Percentiles rank a stretch among this genome's conserved stretches.
Evolutionary conservation across 306 rosid species (phyloP).

Genomic region (Dalbergia cochinchinensis): DNA sequence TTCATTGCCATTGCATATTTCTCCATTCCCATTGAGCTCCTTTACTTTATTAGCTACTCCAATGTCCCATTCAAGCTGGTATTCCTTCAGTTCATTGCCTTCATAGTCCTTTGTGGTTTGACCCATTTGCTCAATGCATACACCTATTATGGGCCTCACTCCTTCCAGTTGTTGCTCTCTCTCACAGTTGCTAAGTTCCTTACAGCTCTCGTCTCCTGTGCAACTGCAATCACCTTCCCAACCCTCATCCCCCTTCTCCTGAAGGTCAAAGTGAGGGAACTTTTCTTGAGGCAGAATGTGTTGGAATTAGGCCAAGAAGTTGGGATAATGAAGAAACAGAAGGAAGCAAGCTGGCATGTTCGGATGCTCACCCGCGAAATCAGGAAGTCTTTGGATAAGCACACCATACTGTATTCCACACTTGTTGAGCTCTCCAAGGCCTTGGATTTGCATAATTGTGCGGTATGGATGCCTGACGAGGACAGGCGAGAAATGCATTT

Average conservation of each 20-base stretch:
- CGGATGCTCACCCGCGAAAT: conserved; percentile 83
- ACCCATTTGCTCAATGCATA: conserved; percentile 92
- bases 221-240: conserved; percentile 79
- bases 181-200: conserved; percentile 81
- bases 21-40: conserved; percentile 88
- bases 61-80: conserved; percentile 95
- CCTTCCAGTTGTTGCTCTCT: conserved; percentile 68
- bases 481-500: conserved; percentile 66
- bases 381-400: conserved; percentile 79
- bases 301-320: conserved; percentile 82
- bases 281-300: conserved; percentile 77
- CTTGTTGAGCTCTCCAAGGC: conserved; percentile 89
- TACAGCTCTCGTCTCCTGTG: conserved; percentile 85
- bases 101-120: conserved; percentile 87
- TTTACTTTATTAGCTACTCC: conserved; percentile 87
- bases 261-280: conserved; percentile 77
- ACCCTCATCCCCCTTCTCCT: conserved; percentile 80
- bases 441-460: conserved; percentile 74
- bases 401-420: conserved; percentile 79
- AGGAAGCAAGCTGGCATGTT: conserved; percentile 88
- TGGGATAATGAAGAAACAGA: conserved; percentile 81
- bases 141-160: conserved; percentile 73
- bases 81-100: conserved; percentile 81
- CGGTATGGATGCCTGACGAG: conserved; percentile 86
- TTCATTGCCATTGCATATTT: conserved; percentile 90